Conservation (phyloP, 331 rosid genomes). For the Malus hybrid region DNA sequence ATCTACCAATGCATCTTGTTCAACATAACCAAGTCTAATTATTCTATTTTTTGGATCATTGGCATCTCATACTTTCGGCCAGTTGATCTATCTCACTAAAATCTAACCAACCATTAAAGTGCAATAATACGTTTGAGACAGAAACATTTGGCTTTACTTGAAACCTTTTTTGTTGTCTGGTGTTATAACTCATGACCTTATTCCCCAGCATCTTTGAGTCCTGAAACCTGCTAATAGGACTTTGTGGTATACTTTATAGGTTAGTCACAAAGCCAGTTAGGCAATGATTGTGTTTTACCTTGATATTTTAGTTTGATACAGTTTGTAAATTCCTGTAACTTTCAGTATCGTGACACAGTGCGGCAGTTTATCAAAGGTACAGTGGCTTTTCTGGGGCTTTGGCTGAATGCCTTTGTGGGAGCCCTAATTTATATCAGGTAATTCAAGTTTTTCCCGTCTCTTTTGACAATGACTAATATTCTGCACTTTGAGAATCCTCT, state of each 20-base stretch:
- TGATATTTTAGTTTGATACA: neutral
- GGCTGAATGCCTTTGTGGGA: conserved; percentile 92
- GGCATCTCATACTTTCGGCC: neutral
- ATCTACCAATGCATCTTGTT: neutral
- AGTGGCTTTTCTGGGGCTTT: conserved; percentile 87
- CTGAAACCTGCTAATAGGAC: neutral
- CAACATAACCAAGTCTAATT: neutral
- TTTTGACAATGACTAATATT: neutral
- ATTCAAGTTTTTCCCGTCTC: neutral
- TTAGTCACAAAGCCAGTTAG: neutral
- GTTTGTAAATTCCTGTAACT: conserved; percentile 15
- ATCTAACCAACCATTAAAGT: neutral
- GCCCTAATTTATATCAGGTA: conserved; percentile 95
- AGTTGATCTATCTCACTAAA: neutral
- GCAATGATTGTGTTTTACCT: neutral
- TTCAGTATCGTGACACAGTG: conserved; percentile 83
- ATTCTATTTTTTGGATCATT: neutral
- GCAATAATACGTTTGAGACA: neutral
- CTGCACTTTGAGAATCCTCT: neutral
- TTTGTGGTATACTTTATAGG: neutral
- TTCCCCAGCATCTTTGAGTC: neutral
- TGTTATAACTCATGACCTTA: neutral
- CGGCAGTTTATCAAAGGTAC: conserved; percentile 95
- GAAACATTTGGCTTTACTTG: neutral
- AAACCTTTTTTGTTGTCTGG: neutral